Evolutionary conservation across 805 yeast species (phyloP).

Genomic region (Metschnikowia peoriensis): DNA sequence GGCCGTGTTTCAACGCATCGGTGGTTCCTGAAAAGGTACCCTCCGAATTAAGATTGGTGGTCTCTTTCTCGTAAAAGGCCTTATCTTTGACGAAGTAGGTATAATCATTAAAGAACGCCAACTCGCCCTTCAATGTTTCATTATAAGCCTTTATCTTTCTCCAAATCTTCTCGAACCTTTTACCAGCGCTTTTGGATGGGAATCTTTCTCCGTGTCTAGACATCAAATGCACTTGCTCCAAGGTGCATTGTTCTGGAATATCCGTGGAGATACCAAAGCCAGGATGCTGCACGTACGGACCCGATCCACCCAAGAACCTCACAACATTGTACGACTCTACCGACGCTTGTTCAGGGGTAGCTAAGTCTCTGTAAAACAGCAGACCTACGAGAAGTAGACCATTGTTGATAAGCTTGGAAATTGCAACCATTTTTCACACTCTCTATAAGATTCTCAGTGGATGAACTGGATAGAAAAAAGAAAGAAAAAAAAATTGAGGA

Average conservation of each 20-base stretch:
- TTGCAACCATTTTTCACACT: slow-evolving; percentile 11
- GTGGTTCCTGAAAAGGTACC: slow-evolving; percentile 54
- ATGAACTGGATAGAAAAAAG: background rate
- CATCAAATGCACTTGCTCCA: slow-evolving; percentile 67
- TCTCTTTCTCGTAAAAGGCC: slow-evolving; percentile 47
- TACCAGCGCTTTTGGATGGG: slow-evolving; percentile 38
- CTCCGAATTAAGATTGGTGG: slow-evolving; percentile 42
- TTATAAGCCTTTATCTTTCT: slow-evolving; percentile 26
- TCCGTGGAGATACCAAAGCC: slow-evolving; percentile 54
- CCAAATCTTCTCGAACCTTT: slow-evolving; percentile 24
- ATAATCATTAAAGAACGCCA: slow-evolving; percentile 53
- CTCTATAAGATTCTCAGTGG: too few species aligned
- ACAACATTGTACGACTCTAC: slow-evolving; percentile 47
- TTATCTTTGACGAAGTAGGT: slow-evolving; percentile 45
- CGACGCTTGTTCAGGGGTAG: slow-evolving; percentile 41
- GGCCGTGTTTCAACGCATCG: slow-evolving; percentile 50
- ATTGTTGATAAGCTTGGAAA: slow-evolving; percentile 24
- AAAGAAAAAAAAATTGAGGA: background rate
- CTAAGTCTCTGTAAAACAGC: slow-evolving; percentile 28
- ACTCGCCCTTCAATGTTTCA: slow-evolving; percentile 44
- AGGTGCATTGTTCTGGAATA: slow-evolving; percentile 48
- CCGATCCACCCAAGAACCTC: slow-evolving; percentile 52
- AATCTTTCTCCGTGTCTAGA: slow-evolving; percentile 81
- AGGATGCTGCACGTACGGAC: slow-evolving; percentile 51
- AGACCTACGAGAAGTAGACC: slow-evolving; percentile 31